phyloP scores from a whole-genome alignment of 2,329 filamentous ascomycete species.

The Lachnellula willkommii region DNA sequence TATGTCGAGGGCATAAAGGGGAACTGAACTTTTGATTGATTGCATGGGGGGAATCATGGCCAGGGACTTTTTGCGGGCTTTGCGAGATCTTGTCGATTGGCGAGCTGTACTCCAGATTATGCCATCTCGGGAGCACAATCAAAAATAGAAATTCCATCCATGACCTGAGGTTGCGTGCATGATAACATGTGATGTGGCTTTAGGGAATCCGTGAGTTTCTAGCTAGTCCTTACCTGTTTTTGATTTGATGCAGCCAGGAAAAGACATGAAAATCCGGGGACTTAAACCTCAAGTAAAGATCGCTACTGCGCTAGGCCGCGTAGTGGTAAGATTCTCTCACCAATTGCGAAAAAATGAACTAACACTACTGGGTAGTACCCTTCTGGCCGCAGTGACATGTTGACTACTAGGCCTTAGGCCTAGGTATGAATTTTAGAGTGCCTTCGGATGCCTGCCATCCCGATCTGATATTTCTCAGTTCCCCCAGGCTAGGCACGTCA shows the following conservation, averaged over 20 bases:
- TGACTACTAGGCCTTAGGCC: not conserved
- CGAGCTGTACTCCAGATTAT: constrained; percentile 32
- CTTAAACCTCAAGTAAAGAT: not conserved
- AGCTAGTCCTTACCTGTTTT: not conserved
- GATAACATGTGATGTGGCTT: not conserved
- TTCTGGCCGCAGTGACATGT: not conserved
- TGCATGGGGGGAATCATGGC: constrained; percentile 25
- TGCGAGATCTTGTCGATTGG: constrained; percentile 28
- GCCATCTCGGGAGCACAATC: constrained; percentile 29
- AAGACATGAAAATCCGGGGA: not conserved
- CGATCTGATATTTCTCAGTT: not conserved
- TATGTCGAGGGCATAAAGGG: constrained; percentile 78
- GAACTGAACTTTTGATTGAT: constrained; percentile 11
- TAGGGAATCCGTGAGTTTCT: not conserved
- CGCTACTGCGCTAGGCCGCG: not conserved
- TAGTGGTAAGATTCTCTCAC: not conserved
- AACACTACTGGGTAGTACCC: not conserved
- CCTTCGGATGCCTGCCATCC: not conserved
- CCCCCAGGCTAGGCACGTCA: too few species aligned
- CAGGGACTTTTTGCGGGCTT: constrained; percentile 29
- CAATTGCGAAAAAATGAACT: not conserved
- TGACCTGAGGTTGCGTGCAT: not conserved
- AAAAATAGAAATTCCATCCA: constrained; percentile 24
- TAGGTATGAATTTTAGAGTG: not conserved
- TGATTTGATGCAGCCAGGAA: not conserved